Base-by-base conservation (phyloP, 2,329 filamentous ascomycete species). In the Diaporthe nobilis region DNA sequence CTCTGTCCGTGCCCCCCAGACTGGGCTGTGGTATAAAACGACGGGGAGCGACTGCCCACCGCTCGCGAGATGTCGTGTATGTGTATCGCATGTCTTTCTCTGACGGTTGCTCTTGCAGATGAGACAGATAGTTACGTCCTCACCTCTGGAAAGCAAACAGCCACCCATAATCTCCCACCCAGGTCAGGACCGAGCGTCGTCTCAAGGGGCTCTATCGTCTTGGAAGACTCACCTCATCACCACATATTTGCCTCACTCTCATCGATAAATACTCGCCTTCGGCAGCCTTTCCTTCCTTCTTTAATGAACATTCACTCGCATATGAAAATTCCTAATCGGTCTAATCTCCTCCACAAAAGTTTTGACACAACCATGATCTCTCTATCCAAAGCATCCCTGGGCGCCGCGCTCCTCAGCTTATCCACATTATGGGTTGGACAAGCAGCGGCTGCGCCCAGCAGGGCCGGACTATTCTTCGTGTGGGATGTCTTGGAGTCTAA, bases 11-110 rank as follows among this genome's bases (percentile, higher is more conserved):
- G 49, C 65, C 47, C 65, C 28, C 31, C 22, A 17, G 37, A 39
- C 37, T 39, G 37, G 37, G 37, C 37, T 39, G 37, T 75, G 58
- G 39, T 75, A 75, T 75, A 75, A 75, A 34, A 39, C 49, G 20
- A 47, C 39, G 68, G 74, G 73, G 15, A 55, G 65, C 65, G 49
- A 70, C 65, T 70, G 49, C 65, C 65, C 49, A 39, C n/a, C 65
- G 12, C 49, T 28, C 49, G 49, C 65, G n/a, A 53, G 28, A 12
- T 70, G 65, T 42, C 49, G 65, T 67, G 63, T 37, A 37, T 49
- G 58, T 51, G 49, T 71, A 39, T 53, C 58, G 61, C 57, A 34
- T 71, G 42, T 22, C 25, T 13, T 67, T 42, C 42, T 44, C 58
- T 51, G 42, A 63, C 49, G 37, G 57, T 63, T 65, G 68, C 31